Base-by-base conservation (phyloP, 345 rosid species). In the Erysimum cheiranthoides region DNA sequence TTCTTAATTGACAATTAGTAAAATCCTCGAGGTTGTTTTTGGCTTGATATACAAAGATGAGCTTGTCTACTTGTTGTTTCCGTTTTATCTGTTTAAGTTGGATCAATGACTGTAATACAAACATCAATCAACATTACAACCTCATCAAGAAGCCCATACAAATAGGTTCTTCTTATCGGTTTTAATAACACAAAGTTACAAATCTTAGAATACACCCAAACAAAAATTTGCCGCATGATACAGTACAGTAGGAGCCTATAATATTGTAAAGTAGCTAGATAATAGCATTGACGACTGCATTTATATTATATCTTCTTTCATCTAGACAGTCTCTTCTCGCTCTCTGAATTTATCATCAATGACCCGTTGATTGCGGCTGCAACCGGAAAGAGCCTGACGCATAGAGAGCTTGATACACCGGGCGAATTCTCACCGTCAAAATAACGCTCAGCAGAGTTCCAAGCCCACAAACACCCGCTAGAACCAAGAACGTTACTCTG, bases 391-490 rank as follows among this genome's bases (percentile, higher is more conserved):
- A 91, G 38, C 99, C 97, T 12, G 90, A 88, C 0, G 95, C 50
- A 35, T 93, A 93, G 2, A 96, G 97, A 86, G 90, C 86, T 68
- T 91, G 87, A 80, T 96, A 96, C 60, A 91, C 99, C 1, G 99
- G 99, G 25, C 87, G 84, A 43, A 96, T 77, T 69, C 99, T 88
- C 57, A 85, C 68, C 0, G 92, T 91, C 80, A 96, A 70, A 34
- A 96, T 74, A 51, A 86, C 65, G 81, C 88, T 77, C 78, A 93
- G 53, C 68, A 96, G 66, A 57, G 88, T 80, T 38, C 95, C 92
- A 49, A 96, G 74, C 27, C 92, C 87, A 68, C 96, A 91, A 35
- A 88, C 36, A 8, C 96, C 89, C 0, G 99, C 97, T 43, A 93
- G 86, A 71, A 85, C 66, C 45, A 85, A 76, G 84, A 96, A 96